Base-by-base conservation (phyloP, 768 basidiomycete species). In the Leccinum rimulosum region DNA sequence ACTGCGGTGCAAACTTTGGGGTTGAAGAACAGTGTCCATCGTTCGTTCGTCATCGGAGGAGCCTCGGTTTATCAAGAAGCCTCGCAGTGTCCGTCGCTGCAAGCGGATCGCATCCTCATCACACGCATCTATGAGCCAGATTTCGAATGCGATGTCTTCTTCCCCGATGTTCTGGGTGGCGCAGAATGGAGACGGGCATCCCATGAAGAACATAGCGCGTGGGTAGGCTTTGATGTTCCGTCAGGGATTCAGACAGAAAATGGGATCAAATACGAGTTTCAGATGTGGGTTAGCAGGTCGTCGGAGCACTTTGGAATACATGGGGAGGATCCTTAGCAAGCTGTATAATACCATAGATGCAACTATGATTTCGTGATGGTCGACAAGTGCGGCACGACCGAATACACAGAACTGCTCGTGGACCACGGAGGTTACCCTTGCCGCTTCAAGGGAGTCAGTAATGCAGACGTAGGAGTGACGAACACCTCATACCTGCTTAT, bases 21-120 rank as follows among this genome's bases (percentile, higher is more conserved):
- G 12, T 58, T 43, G 36, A 45, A 62, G 55, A n/a, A 55, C 48
- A 61, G 64, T 19, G 68, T 84, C 47, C 74, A 91, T 66, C 82
- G 85, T 56, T 74, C 76, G 30, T 98, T 98, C 77, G 76, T 98
- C 64, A 97, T 97, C 33, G 97, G 97, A 33, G 97, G 97, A n/a
- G 85, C 92, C 7, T 83, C 87, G 33, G 74, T 98, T 28, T 97
- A 97, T 79, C 75, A 78, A 36, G 85, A 88, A 59, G 78, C 86
- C 12, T 80, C 97, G 11, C 50, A 68, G 4, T 58, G 67, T 15
- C 63, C 73, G 3, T 77, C 77, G 22, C 75, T 81, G 58, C 67
- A 57, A 36, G 89, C 91, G 40, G 85, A 95, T 70, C 87, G 93
- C 40, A 79, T 98, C 65, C 83, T 99, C 61, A 80, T 99, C 57